Conservation (phyloP, 441 rosid species). For the Breynia disticha region DNA sequence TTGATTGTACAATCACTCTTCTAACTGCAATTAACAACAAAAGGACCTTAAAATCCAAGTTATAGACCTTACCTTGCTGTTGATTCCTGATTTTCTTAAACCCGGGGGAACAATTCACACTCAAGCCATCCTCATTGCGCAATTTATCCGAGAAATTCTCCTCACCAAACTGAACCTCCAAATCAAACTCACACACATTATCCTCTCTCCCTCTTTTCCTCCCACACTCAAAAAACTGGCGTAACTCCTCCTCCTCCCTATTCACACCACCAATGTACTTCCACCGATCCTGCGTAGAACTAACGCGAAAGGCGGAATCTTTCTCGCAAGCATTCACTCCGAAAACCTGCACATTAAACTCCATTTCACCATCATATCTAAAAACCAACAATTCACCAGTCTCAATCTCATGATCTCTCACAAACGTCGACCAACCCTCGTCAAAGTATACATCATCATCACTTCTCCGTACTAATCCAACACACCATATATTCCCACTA, state of each 20-base stretch:
- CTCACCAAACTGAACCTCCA: conserved; percentile 9
- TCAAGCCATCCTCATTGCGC: too few species aligned
- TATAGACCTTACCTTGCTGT: too few species aligned
- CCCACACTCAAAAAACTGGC: conserved; percentile 11
- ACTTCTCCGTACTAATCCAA: conserved; percentile 21
- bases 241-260: conserved; percentile 27
- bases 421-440: conserved; percentile 38
- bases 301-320: conserved; percentile 33
- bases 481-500: conserved; percentile 42
- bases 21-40: too few species aligned
- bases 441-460: conserved; percentile 25
- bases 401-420: conserved; percentile 32
- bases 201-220: conserved; percentile 20
- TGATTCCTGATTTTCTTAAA: too few species aligned
- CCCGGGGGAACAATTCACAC: too few species aligned
- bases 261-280: conserved; percentile 10
- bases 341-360: conserved; percentile 42
- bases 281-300: conserved; percentile 24
- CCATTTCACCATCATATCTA: conserved; percentile 40
- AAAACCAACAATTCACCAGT: conserved; percentile 42
- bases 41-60: too few species aligned
- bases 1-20: too few species aligned
- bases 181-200: too few species aligned
- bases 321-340: conserved; percentile 42
- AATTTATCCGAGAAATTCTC: background rate